Base-by-base conservation (phyloP, 73 alveolate genomes). In the Stentor coeruleus region DNA sequence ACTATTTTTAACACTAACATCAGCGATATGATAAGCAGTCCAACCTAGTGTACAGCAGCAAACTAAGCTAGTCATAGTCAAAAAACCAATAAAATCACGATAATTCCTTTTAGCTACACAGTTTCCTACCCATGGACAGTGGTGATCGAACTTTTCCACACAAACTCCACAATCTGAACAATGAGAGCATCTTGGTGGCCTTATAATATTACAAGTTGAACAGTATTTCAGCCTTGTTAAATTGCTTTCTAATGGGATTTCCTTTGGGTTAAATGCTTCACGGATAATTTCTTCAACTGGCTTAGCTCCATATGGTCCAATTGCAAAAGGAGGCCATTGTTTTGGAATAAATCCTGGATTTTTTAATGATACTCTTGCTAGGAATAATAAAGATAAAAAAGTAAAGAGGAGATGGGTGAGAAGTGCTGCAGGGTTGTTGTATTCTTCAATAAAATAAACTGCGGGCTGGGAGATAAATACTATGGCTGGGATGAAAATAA, bases 181-280 rank as follows among this genome's bases (percentile, higher is more conserved):
- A 85, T 97, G 99, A 39, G 98, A 96, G 38, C 98, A 88, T 57
- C 89, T 89, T 14, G 99, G 98, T 15, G 99, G 99, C 58, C 98
- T 84, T 73, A 88, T 82, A 0, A 97, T 94, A 59, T 96, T 76
- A 87, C 99, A 97, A 3, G 99, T 95, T 28, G 49, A 39, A 81
- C 99, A 97, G 82, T 87, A 77, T 84, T 98, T 91, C 28, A 59
- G 37, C 28, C 81, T 74, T 31, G 38, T 37, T 0, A 75, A 38
- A 38, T 75, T 36, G 15, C 83, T 66, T 31, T 66, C 79, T 37
- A 20, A 26, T 33, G 79, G 79, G 79, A 66, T 31, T 2, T 66
- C 79, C 33, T 66, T 66, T 20, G 79, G 79, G 11, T 33, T 66
- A 40, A 66, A 66, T 20, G 79, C n/a, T 20, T 66, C 79, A 28